Base-by-base conservation (phyloP, 805 yeast genomes). In the Cyberlindnera lachancei region DNA sequence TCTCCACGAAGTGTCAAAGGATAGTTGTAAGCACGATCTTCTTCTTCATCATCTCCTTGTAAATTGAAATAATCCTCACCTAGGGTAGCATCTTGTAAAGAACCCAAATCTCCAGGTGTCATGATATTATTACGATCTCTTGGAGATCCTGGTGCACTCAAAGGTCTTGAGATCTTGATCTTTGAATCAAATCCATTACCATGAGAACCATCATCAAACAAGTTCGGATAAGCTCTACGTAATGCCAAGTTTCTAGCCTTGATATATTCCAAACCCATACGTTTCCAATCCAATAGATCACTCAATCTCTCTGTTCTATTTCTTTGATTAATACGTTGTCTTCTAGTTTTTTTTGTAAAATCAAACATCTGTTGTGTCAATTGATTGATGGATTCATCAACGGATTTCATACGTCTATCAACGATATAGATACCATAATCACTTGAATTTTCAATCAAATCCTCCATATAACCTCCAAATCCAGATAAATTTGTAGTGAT, bases 51-150 rank as follows among this genome's bases (percentile, higher is more conserved):
- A 20, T 52, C 66, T 25, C 64, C 66, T 50, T 56, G 53, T 38
- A 66, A 49, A 24, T 66, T 64, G 48, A 79, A 70, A 50, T 85
- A 90, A 54, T 90, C 96, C 23, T 84, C 86, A 23, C 80, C 77
- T 2, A 74, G 66, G 49, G 83, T 84, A 23, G 85, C 84, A 55
- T 90, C 98, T 55, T 88, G 96, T 49, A 92, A 67, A 4, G 95
- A 79, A n/a, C 97, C 98, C 41, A 90, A 70, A 56, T 90, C 98
- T 24, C 98, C 98, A 0, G 98, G 98, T 2, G 98, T 90, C 95
- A 87, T 90, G 46, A 79, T 64, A 13, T 82, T 78, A 42, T 73
- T 66, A 48, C 68, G 67, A 41, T 75, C 85, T 36, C 88, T 68
- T 40, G 98, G 97, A 6, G 96, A 88, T 3, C 96, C 97, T 2